phyloP scores from a whole-genome alignment of 352 stramenopile genomes.

The Paralagenidium karlingii region DNA sequence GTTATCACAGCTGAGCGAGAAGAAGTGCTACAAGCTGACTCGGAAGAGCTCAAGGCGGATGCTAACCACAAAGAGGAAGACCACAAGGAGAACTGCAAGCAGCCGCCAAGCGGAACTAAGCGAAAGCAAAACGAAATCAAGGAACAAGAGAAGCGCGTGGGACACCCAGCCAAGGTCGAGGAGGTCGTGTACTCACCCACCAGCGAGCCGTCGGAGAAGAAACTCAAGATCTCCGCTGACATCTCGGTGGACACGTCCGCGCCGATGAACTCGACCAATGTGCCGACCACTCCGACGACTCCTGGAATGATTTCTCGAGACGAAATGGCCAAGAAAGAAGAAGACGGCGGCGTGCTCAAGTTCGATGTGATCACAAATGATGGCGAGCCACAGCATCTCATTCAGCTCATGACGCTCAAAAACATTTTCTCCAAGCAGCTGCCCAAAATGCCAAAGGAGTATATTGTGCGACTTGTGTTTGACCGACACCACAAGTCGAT shows the following conservation, averaged over 20 bases:
- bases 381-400: conserved; percentile 70
- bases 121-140: too few relatives aligned
- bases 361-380: conserved; percentile 89
- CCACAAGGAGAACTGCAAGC: too few relatives aligned
- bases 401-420: conserved; percentile 93
- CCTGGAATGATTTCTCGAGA: conserved; percentile 66
- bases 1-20: too few relatives aligned
- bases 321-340: conserved; percentile 82
- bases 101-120: too few relatives aligned
- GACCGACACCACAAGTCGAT: conserved; percentile 92
- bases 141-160: too few relatives aligned
- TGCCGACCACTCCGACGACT: conserved; percentile 11
- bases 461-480: conserved; percentile 98
- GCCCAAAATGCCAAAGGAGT: conserved; percentile 99
- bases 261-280: too few relatives aligned
- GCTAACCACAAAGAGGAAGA: too few relatives aligned
- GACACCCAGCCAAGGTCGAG: too few relatives aligned
- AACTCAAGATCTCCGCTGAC: not conserved
- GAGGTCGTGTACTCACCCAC: too few relatives aligned
- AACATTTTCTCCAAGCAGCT: conserved; percentile 97
- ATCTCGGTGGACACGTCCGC: not conserved
- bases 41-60: too few relatives aligned
- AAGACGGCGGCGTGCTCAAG: conserved; percentile 62
- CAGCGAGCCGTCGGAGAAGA: too few relatives aligned
- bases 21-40: too few relatives aligned